Base-by-base conservation (phyloP, 2,329 filamentous ascomycete species). In the Gaeumannomyces tritici region DNA sequence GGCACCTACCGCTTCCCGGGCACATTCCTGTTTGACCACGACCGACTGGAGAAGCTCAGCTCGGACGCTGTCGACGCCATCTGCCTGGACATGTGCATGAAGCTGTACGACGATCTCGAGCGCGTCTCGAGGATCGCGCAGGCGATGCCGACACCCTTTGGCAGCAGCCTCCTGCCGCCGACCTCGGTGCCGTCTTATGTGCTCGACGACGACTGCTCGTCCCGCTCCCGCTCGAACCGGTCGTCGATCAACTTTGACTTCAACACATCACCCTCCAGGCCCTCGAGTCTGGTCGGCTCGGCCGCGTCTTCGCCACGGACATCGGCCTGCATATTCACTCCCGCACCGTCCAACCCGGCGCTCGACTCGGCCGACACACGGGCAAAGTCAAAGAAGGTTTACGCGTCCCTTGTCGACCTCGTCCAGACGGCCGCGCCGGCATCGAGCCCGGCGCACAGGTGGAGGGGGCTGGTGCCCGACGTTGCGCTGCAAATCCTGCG, bases 11-110 rank as follows among this genome's bases (percentile, higher is more conserved):
- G 42, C 2, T 73, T 85, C 2, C 85, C 84, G 0, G 82, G 81
- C 57, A 87, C 85, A 0, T 87, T 88, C 67, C 73, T 85, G 57
- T 87, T 87, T 62, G 85, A 88, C 66, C 84, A 87, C 68, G 85
- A 88, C 70, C 81, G 85, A 33, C 75, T 88, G 56, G 69, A 80
- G 60, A 86, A 87, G 69, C 76, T 88, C 47, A 80, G 84, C 24
- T 78, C 80, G 8, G 85, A 88, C 69, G 79, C 87, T 72, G 76
- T 82, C 33, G 84, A 88, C 67, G 79, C 82, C 62, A 81, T 88
- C 67, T 86, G 87, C 69, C 71, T 88, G 15, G 83, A 87, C 64
- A 78, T 88, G 21, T 88, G 85, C 75, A 85, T 86, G 81, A 78
- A 77, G 29, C 77, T 83, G 65, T 85, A 80, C 66, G 82, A 85